These are phyloP conservation scores for Wickerhamiella hasegawae DNA, from an alignment of 805 yeast genomes.

Conservation along the genomic window DNA sequence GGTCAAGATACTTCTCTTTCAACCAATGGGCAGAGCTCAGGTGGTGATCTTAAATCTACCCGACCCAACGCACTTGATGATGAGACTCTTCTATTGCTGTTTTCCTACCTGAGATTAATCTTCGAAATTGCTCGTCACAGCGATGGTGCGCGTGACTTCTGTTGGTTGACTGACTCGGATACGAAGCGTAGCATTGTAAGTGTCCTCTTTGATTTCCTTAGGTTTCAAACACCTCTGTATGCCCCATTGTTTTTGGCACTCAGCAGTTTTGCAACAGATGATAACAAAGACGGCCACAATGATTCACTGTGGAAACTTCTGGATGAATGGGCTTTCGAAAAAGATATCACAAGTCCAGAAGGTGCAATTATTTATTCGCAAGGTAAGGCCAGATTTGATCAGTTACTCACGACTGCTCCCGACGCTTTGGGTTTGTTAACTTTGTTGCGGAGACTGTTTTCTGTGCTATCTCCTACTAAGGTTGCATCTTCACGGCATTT, in stretches of 20 bases:
- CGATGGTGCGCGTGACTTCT: slow-evolving; percentile 19
- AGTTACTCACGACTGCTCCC: slow-evolving; percentile 33
- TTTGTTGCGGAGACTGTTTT: slow-evolving; percentile 31
- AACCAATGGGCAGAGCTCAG: too few species aligned
- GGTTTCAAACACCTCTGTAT: slow-evolving; percentile 5
- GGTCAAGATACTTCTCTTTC: too few species aligned
- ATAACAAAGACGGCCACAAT: slow-evolving; percentile 23
- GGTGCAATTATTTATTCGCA: slow-evolving; percentile 16
- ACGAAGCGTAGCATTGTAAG: slow-evolving; percentile 1
- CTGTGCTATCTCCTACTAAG: background rate
- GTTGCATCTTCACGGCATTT: slow-evolving; percentile 3
- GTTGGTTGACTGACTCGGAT: slow-evolving; percentile 11
- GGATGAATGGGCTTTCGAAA: slow-evolving; percentile 51
- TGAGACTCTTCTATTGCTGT: slow-evolving; percentile 58
- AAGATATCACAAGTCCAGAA: slow-evolving; percentile 17
- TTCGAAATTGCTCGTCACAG: slow-evolving; percentile 34
- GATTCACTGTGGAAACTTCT: slow-evolving; percentile 47
- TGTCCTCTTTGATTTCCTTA: slow-evolving; percentile 3
- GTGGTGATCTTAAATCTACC: too few species aligned
- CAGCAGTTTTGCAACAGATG: slow-evolving; percentile 34
- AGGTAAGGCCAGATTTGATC: slow-evolving; percentile 29
- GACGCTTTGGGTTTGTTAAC: slow-evolving; percentile 47
- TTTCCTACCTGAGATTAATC: slow-evolving; percentile 58
- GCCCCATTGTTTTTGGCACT: slow-evolving; percentile 4
- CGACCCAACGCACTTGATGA: slow-evolving; percentile 51